phyloP scores from a whole-genome alignment of 371 early-diverging fungal species.

The Dinochytrium kinnereticum region DNA sequence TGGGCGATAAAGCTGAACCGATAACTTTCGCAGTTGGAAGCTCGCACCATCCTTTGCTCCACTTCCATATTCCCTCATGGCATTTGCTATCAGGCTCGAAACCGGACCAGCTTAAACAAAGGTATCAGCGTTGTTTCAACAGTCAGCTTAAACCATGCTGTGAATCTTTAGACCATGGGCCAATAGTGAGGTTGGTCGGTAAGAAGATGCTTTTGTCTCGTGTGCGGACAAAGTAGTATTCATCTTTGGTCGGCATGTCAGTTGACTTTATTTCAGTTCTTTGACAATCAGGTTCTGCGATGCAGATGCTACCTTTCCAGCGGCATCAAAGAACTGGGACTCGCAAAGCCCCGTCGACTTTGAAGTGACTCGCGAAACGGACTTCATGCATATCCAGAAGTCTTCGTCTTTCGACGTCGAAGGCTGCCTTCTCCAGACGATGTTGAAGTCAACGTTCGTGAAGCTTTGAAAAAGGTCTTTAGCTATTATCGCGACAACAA shows the following conservation, averaged over 20 bases:
- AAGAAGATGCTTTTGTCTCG: no score
- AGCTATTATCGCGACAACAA: neutral
- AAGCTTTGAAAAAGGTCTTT: neutral
- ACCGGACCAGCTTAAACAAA: neutral
- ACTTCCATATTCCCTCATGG: neutral
- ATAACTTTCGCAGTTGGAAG: neutral
- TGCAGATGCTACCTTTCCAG: neutral
- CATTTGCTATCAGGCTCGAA: neutral
- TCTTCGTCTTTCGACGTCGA: neutral
- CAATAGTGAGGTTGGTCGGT: conserved; percentile 23
- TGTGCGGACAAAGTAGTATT: no score
- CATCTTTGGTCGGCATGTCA: no score
- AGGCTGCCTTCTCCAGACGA: neutral
- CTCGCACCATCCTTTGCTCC: neutral
- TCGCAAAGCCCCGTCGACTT: neutral
- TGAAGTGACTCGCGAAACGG: neutral
- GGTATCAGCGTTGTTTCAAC: neutral
- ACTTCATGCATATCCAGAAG: neutral
- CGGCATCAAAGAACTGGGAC: conserved; percentile 2
- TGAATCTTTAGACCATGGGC: conserved; percentile 6
- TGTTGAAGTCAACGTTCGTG: conserved; percentile 16
- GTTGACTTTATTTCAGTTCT: neutral
- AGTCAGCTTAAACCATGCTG: neutral
- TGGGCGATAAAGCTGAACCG: conserved; percentile 12
- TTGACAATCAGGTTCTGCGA: conserved; percentile 21